Evolutionary conservation across 2,329 filamentous ascomycete species (phyloP).

Genomic region (Calonectria pseudoturangicola): DNA sequence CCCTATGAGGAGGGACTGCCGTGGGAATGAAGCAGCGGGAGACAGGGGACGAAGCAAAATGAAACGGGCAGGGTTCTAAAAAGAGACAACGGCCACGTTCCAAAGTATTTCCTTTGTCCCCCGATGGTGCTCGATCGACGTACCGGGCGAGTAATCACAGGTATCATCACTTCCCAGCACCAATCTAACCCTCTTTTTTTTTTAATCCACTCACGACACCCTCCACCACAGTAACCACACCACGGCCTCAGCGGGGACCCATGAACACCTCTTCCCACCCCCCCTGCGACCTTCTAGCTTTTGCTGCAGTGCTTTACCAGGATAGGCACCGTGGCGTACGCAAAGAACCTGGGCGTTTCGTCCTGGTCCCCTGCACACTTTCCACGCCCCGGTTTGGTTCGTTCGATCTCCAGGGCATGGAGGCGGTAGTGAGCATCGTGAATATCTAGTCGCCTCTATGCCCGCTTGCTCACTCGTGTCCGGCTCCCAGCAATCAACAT

Average conservation of each 20-base stretch:
- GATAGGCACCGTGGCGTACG: constrained; percentile 32
- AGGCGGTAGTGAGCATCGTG: constrained; percentile 51
- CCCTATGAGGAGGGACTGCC: constrained; percentile 1
- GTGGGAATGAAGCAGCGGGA: neutral
- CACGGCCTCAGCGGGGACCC: constrained; percentile 7
- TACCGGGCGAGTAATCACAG: constrained; percentile 5
- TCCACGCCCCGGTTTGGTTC: constrained; percentile 50
- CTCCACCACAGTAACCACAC: constrained; percentile 3
- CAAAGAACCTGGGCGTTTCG: constrained; percentile 1
- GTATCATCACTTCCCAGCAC: neutral
- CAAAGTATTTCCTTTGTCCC: too few relatives aligned
- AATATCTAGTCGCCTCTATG: constrained; percentile 24
- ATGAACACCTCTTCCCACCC: constrained; percentile 13
- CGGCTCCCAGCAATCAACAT: constrained; percentile 16
- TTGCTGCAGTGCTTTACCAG: constrained; percentile 11
- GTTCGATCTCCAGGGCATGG: constrained; percentile 53
- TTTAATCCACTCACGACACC: neutral
- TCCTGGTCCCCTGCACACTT: constrained; percentile 46
- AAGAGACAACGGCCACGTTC: neutral
- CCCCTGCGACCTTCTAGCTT: constrained; percentile 21
- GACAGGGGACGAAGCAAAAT: neutral
- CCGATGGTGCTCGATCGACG: constrained; percentile 18
- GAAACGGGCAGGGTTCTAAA: neutral
- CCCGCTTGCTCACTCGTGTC: neutral
- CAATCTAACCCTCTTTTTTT: constrained; percentile 24